Evolutionary conservation across 116 monocot species (phyloP), one percentile per base, ranked within the genome.

Genomic region (Phalaenopsis hybrid): DNA sequence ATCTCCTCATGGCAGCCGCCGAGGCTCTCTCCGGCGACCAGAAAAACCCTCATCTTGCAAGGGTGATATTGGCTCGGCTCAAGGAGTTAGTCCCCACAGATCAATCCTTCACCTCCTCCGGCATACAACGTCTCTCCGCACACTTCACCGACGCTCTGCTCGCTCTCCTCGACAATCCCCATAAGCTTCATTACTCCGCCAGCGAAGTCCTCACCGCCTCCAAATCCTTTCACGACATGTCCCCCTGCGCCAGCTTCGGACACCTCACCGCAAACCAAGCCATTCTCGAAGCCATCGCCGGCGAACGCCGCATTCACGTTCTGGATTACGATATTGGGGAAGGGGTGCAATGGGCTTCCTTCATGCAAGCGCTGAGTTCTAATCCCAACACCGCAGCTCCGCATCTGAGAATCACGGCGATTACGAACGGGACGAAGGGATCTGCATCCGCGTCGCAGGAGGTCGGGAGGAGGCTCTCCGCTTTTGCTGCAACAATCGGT

Each of bases 51-150:
- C 84, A 86, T 23, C 84, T 89, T 8, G 86, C 89, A 16, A 76
- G 84, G 41, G 89, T 89, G 86, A 89, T 89, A 89, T 89, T 89
- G 89, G 84, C 84, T 89, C 89, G 89, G 89, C 89, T 89, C 89
- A 89, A 84, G 79, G 86, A 89, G 72, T 74, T 89, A 82, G 77
- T 82, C 41, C 63, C 77, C 2, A 44, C 86, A 0, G 31, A 57
- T 44, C 76, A 13, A 41, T 41, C 41, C 11, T n/a, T 74, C 37
- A 58, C 23, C 31, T 23, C 10, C 15, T 25, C 82, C 80, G 84
- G 78, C 80, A 89, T 86, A 49, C 86, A 89, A 73, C 89, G 90
- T 58, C 88, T 90, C 72, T 82, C 88, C 67, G 73, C 80, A 41
- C 85, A 88, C 82, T 90, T 90, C 86, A 86, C 90, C 37, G 88